A percentile compares a stretch with the other conserved stretches of the same genome.
These are phyloP conservation scores for Musa schizocarpa DNA, from an alignment of 176 grass and related monocot species.

Conservation along the genomic window DNA sequence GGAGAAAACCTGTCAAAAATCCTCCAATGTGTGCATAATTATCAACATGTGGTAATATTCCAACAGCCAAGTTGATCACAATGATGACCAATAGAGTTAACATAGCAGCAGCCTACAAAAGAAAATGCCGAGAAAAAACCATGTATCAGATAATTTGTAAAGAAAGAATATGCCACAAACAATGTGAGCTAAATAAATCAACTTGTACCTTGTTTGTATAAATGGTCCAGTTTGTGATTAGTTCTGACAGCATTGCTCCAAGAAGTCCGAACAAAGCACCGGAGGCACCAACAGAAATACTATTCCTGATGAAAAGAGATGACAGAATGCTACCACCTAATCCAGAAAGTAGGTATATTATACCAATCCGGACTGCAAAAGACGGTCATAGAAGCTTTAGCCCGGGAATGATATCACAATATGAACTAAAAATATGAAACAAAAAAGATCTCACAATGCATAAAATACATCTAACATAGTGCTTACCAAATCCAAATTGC, in stretches of 20 bases:
- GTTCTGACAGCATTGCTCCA: slow-evolving; percentile 88
- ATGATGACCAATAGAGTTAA: slow-evolving; percentile 64
- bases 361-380: slow-evolving; percentile 51
- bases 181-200: neutral
- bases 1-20: slow-evolving; percentile 75
- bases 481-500: slow-evolving; percentile 67
- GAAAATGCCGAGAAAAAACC: no score
- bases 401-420: neutral
- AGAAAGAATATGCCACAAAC: neutral
- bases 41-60: slow-evolving; percentile 82
- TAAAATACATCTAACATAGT: neutral
- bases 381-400: neutral
- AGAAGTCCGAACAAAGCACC: slow-evolving; percentile 91
- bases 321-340: slow-evolving; percentile 76
- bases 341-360: slow-evolving; percentile 76
- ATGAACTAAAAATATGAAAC: neutral
- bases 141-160: neutral
- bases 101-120: slow-evolving; percentile 52
- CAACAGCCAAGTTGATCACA: slow-evolving; percentile 65
- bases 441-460: neutral
- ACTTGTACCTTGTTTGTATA: slow-evolving; percentile 73
- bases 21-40: slow-evolving; percentile 92
- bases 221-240: slow-evolving; percentile 96
- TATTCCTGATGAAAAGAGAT: slow-evolving; percentile 75
- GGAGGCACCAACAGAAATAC: slow-evolving; percentile 78